phyloP scores from a whole-genome alignment of 805 yeast species.

The Groenewaldozyma salmanticensis region DNA sequence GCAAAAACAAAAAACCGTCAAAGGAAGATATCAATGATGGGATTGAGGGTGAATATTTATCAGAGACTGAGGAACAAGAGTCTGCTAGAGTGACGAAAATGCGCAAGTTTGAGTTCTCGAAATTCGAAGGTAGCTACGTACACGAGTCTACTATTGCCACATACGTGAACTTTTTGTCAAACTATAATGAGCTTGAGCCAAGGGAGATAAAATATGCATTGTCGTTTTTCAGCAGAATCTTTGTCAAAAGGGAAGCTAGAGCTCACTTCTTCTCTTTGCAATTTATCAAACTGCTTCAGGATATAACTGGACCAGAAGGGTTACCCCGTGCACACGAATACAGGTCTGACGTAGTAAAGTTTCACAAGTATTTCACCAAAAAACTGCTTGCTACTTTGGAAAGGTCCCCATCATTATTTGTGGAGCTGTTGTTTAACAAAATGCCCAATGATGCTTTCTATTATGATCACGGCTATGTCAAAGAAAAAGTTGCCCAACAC shows the following conservation, averaged over 20 bases:
- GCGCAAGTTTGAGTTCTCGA: slow-evolving; percentile 37
- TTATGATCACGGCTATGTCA: slow-evolving; percentile 51
- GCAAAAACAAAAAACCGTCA: slow-evolving; percentile 21
- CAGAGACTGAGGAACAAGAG: slow-evolving; percentile 22
- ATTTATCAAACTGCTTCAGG: slow-evolving; percentile 50
- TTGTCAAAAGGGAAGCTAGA: slow-evolving; percentile 53
- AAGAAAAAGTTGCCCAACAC: slow-evolving; percentile 16
- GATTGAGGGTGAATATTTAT: slow-evolving; percentile 10
- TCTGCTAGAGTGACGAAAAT: slow-evolving; percentile 30
- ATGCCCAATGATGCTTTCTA: slow-evolving; percentile 39
- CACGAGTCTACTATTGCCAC: slow-evolving; percentile 55
- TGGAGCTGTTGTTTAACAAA: slow-evolving; percentile 62
- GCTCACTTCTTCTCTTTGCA: slow-evolving; percentile 59
- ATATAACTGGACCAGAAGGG: slow-evolving; percentile 41
- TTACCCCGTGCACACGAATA: slow-evolving; percentile 35
- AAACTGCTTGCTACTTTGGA: slow-evolving; percentile 40
- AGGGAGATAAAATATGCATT: slow-evolving; percentile 54
- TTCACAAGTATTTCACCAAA: slow-evolving; percentile 56
- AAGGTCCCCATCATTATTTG: slow-evolving; percentile 43
- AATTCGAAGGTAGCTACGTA: slow-evolving; percentile 37
- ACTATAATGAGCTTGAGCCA: slow-evolving; percentile 53
- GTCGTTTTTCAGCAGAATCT: slow-evolving; percentile 60
- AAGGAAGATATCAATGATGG: slow-evolving; percentile 9
- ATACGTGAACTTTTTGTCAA: slow-evolving; percentile 50
- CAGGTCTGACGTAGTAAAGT: slow-evolving; percentile 52